Conservation (phyloP, 2,329 filamentous ascomycete species). For the Graphilbum sp. region DNA sequence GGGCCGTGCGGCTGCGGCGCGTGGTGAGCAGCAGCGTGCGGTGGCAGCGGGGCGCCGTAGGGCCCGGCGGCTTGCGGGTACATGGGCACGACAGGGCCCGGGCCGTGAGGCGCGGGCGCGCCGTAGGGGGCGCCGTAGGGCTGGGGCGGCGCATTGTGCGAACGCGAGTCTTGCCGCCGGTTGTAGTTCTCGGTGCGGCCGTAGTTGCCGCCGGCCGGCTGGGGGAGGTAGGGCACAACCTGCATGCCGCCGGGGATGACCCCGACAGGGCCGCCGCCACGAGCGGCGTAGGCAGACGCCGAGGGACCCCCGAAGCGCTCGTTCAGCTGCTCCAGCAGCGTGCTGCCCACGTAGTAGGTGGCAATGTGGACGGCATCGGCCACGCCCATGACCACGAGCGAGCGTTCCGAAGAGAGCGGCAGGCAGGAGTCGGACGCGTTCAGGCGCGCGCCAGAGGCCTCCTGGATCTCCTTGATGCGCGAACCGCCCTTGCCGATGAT, state of each 20-base stretch:
- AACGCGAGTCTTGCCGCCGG: constrained; percentile 57
- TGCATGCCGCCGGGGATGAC: constrained; percentile 96
- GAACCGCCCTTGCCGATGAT: constrained; percentile 97
- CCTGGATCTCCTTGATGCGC: constrained; percentile 94
- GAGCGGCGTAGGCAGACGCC: constrained; percentile 92
- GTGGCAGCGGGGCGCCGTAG: constrained; percentile 70
- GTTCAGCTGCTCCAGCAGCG: constrained; percentile 91
- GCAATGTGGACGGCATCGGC: constrained; percentile 98
- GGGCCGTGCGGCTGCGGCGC: constrained; percentile 41
- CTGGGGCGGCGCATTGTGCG: constrained; percentile 58
- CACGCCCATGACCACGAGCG: constrained; percentile 93
- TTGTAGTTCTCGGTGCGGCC: constrained; percentile 76
- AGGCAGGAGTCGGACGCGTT: constrained; percentile 94
- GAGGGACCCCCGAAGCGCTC: constrained; percentile 92
- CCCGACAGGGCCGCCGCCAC: constrained; percentile 82
- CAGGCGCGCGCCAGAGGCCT: constrained; percentile 86
- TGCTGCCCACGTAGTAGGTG: constrained; percentile 96
- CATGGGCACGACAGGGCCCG: constrained; percentile 41
- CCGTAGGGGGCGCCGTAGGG: constrained; percentile 64
- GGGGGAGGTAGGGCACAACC: constrained; percentile 93
- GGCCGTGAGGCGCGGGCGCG: constrained; percentile 45
- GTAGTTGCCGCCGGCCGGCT: constrained; percentile 83
- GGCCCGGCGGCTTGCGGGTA: constrained; percentile 56
- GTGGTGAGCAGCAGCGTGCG: constrained; percentile 41
- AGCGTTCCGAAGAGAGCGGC: constrained; percentile 88